Conservation (phyloP, 2,329 filamentous ascomycete species). For the Cephalotrichum gorgonifer region DNA sequence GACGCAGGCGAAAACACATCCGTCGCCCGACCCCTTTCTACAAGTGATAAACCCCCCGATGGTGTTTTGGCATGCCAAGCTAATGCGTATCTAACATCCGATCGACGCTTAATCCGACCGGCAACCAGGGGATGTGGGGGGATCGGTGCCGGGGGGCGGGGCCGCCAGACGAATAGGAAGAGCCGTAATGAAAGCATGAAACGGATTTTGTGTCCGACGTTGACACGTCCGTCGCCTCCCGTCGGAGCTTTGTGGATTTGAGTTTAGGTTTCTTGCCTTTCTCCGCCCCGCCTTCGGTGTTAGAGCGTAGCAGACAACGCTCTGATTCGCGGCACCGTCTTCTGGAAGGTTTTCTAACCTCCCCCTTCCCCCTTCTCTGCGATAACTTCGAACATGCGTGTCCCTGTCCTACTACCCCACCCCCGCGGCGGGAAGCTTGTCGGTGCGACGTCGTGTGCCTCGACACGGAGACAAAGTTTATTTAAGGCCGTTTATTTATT, state of each 20-base stretch:
- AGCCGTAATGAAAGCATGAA: background rate
- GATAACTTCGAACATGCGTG: too few relatives aligned
- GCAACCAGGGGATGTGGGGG: background rate
- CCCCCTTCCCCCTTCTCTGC: too few relatives aligned
- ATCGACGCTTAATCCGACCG: background rate
- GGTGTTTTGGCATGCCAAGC: constrained; percentile 1
- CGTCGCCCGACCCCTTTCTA: background rate
- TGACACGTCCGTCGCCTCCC: background rate
- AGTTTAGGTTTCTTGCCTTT: too few relatives aligned
- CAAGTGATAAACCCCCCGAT: too few relatives aligned
- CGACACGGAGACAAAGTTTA: background rate
- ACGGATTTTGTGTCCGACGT: background rate
- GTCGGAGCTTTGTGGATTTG: background rate
- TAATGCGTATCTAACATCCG: constrained; percentile 1
- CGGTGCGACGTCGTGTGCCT: background rate
- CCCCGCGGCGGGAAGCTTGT: background rate
- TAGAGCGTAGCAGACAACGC: too few relatives aligned
- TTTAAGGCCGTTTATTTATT: too few relatives aligned
- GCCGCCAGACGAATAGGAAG: background rate
- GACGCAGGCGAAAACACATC: too few relatives aligned
- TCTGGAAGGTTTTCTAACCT: background rate
- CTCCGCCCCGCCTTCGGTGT: too few relatives aligned
- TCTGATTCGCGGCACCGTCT: background rate
- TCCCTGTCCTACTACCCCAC: too few relatives aligned
- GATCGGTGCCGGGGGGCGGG: background rate